These are phyloP conservation scores for Elymus sibiricus DNA, from an alignment of 176 grass and related monocot species.

Conservation along the genomic window DNA sequence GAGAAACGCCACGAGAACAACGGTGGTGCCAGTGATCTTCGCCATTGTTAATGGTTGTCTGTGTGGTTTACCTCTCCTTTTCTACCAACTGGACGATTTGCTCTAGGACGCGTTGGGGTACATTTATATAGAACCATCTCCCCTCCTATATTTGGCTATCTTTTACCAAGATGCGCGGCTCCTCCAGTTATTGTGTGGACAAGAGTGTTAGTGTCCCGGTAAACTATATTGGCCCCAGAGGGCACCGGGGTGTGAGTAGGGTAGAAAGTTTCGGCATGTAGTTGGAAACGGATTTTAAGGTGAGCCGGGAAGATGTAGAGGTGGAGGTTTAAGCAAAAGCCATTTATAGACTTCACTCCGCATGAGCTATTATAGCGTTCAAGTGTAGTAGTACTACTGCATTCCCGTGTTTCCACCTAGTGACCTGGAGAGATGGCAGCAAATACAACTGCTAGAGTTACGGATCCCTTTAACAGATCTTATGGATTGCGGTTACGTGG, in stretches of 20 bases:
- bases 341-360: not conserved
- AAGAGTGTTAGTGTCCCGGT: not conserved
- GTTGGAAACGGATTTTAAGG: not conserved
- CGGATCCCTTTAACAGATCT: too few species aligned
- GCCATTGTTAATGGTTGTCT: slow-evolving; percentile 14
- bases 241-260: not conserved
- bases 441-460: too few species aligned
- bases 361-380: not conserved
- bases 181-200: not conserved
- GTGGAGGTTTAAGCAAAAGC: not conserved
- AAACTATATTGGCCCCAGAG: not conserved
- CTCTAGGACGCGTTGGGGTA: not conserved
- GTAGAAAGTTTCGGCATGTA: not conserved
- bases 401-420: too few species aligned
- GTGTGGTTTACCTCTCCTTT: not conserved
- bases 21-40: not conserved
- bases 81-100: not conserved
- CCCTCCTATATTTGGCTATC: slow-evolving; percentile 11
- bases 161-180: not conserved
- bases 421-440: too few species aligned
- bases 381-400: too few species aligned
- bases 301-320: not conserved
- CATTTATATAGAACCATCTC: slow-evolving; percentile 23
- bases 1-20: slow-evolving; percentile 11
- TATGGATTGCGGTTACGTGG: too few species aligned